These are phyloP conservation scores for Trichoderma sp. DNA, from an alignment of 2,329 filamentous ascomycete genomes.

Conservation along the genomic window DNA sequence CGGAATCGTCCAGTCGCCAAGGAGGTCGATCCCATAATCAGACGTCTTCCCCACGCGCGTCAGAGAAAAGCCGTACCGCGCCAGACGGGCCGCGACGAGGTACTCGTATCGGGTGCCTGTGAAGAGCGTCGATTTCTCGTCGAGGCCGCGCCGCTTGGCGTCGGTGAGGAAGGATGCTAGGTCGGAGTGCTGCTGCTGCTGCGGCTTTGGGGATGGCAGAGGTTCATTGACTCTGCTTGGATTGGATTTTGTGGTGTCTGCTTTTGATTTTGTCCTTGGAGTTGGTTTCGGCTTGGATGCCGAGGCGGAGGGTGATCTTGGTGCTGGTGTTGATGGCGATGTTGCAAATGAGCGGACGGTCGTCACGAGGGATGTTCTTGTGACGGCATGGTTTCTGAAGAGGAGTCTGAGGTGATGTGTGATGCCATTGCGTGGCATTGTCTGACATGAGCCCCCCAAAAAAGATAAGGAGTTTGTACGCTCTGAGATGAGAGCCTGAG, in stretches of 20 bases:
- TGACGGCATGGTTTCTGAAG: background rate
- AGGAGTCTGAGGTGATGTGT: background rate
- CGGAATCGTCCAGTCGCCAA: constrained; percentile 68
- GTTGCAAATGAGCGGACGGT: background rate
- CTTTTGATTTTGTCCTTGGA: background rate
- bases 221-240: background rate
- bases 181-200: constrained; percentile 58
- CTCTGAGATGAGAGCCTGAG: background rate
- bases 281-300: too few relatives aligned
- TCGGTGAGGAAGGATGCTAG: constrained; percentile 67
- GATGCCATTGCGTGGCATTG: constrained; percentile 10
- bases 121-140: constrained; percentile 61
- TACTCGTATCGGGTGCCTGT: constrained; percentile 80
- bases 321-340: too few relatives aligned
- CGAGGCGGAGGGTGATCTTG: too few relatives aligned
- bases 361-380: background rate
- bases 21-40: constrained; percentile 73
- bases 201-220: too few relatives aligned
- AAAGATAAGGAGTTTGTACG: background rate
- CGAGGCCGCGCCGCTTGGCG: constrained; percentile 58
- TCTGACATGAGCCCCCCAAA: background rate
- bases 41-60: constrained; percentile 65
- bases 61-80: constrained; percentile 64
- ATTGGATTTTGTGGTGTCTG: constrained; percentile 34
- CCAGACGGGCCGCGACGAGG: constrained; percentile 58